A percentile compares a stretch with the other conserved stretches of the same genome.
These are phyloP conservation scores for Pterocarpus santalinus DNA, from an alignment of 306 rosid genomes.

Conservation along the genomic window DNA sequence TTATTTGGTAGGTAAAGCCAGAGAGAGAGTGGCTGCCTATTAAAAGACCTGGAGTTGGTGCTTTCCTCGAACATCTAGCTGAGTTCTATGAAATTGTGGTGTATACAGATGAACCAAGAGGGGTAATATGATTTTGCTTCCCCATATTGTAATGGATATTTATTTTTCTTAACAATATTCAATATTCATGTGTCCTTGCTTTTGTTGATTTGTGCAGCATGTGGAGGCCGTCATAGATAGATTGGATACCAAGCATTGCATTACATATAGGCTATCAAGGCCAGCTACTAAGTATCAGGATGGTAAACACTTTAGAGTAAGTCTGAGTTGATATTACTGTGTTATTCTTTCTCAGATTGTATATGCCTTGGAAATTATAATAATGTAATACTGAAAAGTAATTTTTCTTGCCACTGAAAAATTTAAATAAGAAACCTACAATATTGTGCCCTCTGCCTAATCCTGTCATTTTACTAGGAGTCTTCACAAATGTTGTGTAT, in stretches of 20 bases:
- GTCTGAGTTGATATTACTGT: slow-evolving; percentile 33
- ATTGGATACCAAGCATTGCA: slow-evolving; percentile 86
- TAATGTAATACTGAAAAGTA: neutral
- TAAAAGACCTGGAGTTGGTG: slow-evolving; percentile 98
- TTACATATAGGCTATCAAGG: slow-evolving; percentile 81
- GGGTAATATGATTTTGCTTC: slow-evolving; percentile 61
- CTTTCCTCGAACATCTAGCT: slow-evolving; percentile 94
- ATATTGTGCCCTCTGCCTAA: neutral
- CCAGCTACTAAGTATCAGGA: slow-evolving; percentile 92
- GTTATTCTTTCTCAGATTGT: slow-evolving; percentile 28
- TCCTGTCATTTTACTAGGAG: too few relatives aligned
- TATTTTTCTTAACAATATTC: neutral
- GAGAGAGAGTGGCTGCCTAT: slow-evolving; percentile 92
- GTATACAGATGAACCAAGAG: slow-evolving; percentile 81
- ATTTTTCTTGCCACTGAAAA: slow-evolving; percentile 27
- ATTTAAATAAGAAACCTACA: neutral
- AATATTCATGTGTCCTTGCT: slow-evolving; percentile 35
- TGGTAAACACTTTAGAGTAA: slow-evolving; percentile 91
- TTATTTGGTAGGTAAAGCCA: slow-evolving; percentile 66
- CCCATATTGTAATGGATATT: slow-evolving; percentile 38
- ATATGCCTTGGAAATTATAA: neutral
- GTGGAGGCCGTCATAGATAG: slow-evolving; percentile 93
- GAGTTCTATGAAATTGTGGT: slow-evolving; percentile 90
- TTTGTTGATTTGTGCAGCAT: slow-evolving; percentile 60
- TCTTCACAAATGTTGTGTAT: too few relatives aligned